phyloP scores from a whole-genome alignment of 129 eudicot species.

The Escallonia rubra region DNA sequence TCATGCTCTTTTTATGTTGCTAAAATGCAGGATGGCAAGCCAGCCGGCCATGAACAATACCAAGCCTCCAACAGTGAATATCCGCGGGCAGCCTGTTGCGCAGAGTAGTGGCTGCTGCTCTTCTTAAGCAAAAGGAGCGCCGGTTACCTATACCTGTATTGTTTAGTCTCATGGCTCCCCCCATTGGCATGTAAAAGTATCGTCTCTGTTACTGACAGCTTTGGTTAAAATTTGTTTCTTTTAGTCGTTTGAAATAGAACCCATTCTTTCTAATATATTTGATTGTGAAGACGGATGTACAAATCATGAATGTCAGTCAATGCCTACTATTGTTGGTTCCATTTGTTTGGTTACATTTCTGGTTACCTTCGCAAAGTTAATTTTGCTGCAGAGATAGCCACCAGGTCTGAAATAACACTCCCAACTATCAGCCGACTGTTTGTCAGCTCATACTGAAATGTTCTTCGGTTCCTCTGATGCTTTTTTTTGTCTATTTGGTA shows the following conservation, averaged over 20 bases:
- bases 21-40: conserved; percentile 49
- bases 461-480: too few species aligned
- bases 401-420: too few species aligned
- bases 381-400: too few species aligned
- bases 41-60: conserved; percentile 45
- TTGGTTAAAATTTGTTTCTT: background rate
- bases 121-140: conserved; percentile 9
- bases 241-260: conserved; percentile 3
- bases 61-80: conserved; percentile 47
- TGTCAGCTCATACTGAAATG: too few species aligned
- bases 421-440: too few species aligned
- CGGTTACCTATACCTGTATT: background rate
- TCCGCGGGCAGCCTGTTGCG: conserved; percentile 63
- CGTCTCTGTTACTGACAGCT: background rate
- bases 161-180: background rate
- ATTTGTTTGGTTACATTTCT: background rate
- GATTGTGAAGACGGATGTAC: conserved; percentile 8
- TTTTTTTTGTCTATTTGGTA: too few species aligned
- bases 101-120: conserved; percentile 60
- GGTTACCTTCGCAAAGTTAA: too few species aligned
- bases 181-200: conserved; percentile 6
- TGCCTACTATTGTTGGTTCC: background rate
- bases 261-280: conserved; percentile 7
- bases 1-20: background rate
- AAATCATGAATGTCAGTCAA: conserved; percentile 13